A percentile compares a stretch with the other conserved stretches of the same genome.
phyloP scores from a whole-genome alignment of 2,329 filamentous ascomycete species.

The Sporothrix humicola region DNA sequence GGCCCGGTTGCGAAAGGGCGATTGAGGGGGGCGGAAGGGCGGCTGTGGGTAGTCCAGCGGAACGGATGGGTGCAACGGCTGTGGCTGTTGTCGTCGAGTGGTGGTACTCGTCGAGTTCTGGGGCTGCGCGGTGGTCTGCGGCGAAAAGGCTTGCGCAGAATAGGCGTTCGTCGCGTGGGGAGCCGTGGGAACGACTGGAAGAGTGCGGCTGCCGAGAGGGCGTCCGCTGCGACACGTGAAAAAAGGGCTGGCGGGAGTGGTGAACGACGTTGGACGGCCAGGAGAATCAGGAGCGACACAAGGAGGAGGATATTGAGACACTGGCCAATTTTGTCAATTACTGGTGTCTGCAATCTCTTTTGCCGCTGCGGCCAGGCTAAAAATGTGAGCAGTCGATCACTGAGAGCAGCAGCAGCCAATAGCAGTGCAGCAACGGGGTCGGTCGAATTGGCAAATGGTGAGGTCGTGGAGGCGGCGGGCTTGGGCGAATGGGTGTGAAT shows the following conservation, averaged over 20 bases:
- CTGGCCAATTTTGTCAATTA: slow-evolving; percentile 4
- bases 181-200: slow-evolving; percentile 55
- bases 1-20: slow-evolving; percentile 55
- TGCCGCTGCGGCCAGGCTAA: slow-evolving; percentile 34
- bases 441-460: slow-evolving; percentile 23
- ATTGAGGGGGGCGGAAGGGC: slow-evolving; percentile 40
- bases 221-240: slow-evolving; percentile 44
- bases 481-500: neutral
- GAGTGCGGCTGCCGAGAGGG: slow-evolving; percentile 55
- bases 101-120: neutral
- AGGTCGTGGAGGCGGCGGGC: neutral
- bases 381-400: slow-evolving; percentile 24
- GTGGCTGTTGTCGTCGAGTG: neutral
- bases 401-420: slow-evolving; percentile 34
- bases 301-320: slow-evolving; percentile 11
- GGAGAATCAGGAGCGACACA: slow-evolving; percentile 17
- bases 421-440: slow-evolving; percentile 11
- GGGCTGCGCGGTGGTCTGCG: slow-evolving; percentile 29
- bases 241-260: neutral
- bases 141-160: slow-evolving; percentile 37
- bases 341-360: slow-evolving; percentile 32
- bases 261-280: neutral
- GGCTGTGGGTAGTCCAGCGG: slow-evolving; percentile 39
- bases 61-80: slow-evolving; percentile 25
- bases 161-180: slow-evolving; percentile 48